phyloP scores from a whole-genome alignment of 202 grass and related monocot species.

The Tripidium arundinaceum region DNA sequence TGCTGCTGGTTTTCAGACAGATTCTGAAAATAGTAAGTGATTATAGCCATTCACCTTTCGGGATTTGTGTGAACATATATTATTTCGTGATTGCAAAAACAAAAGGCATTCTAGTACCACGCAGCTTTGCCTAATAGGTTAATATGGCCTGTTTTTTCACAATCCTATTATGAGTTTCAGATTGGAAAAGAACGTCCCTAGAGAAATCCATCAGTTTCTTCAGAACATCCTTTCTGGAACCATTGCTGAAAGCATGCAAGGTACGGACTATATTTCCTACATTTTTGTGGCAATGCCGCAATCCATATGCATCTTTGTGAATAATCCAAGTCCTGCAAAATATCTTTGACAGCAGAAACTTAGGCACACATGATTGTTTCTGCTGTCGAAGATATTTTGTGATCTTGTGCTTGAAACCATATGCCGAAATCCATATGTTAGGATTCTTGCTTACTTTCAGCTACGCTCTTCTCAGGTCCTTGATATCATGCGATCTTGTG shows the following conservation, averaged over 20 bases:
- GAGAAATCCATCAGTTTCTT: slow-evolving; percentile 56
- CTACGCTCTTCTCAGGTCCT: not conserved
- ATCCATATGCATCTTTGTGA: not conserved
- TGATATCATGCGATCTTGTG: not conserved
- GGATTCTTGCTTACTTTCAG: not conserved
- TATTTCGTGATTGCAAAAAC: not conserved
- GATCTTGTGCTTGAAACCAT: too few relatives aligned
- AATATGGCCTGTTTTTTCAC: not conserved
- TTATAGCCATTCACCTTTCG: not conserved
- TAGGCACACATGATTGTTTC: too few relatives aligned
- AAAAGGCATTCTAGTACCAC: not conserved
- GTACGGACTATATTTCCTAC: slow-evolving; percentile 26
- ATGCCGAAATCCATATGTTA: too few relatives aligned
- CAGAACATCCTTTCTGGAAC: slow-evolving; percentile 63
- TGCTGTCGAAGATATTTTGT: too few relatives aligned
- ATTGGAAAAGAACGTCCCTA: slow-evolving; percentile 69
- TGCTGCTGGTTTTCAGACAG: slow-evolving; percentile 36
- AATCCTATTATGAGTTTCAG: slow-evolving; percentile 36
- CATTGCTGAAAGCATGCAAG: slow-evolving; percentile 87
- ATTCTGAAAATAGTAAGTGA: slow-evolving; percentile 60
- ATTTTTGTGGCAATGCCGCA: not conserved
- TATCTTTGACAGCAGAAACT: not conserved
- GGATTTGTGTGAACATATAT: not conserved
- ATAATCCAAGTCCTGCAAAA: not conserved
- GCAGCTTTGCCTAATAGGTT: not conserved